Evolutionary conservation across 139 green algal genomes (phyloP).

Genomic region (Choricystis sp.): DNA sequence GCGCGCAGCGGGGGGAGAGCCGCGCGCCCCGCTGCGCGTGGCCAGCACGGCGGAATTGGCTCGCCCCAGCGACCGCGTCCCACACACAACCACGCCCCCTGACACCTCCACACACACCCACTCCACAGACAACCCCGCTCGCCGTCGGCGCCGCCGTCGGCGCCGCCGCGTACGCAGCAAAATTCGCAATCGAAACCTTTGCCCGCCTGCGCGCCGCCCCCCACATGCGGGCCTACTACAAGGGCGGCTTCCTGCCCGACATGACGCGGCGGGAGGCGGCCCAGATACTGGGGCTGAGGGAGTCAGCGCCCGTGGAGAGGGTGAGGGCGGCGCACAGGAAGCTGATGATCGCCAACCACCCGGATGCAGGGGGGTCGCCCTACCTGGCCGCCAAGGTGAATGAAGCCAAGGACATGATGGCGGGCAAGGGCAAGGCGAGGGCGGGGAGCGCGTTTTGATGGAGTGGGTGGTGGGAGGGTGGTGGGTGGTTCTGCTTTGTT

Average conservation of each 20-base stretch:
- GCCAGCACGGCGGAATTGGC: no score
- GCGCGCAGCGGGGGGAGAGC: no score
- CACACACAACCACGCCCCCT: no score
- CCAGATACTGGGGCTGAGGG: conserved; percentile 75
- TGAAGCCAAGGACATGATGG: conserved; percentile 89
- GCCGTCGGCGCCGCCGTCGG: conserved; percentile 69
- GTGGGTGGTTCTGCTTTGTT: not conserved
- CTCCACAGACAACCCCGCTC: conserved; percentile 65
- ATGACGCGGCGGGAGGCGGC: conserved; percentile 90
- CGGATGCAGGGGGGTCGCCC: conserved; percentile 78
- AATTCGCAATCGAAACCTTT: conserved; percentile 47
- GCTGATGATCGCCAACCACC: conserved; percentile 98
- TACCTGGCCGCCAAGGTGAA: conserved; percentile 95
- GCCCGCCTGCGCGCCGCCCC: conserved; percentile 42
- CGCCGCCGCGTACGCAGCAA: conserved; percentile 57
- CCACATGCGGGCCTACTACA: conserved; percentile 57
- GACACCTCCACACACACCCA: no score
- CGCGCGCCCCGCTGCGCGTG: no score
- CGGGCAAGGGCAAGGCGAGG: conserved; percentile 60
- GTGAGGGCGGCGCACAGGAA: conserved; percentile 85
- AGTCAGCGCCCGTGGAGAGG: conserved; percentile 61
- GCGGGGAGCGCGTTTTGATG: conserved; percentile 21
- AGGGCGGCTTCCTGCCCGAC: conserved; percentile 78
- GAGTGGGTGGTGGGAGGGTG: not conserved
- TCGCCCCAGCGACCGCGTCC: no score